phyloP scores from a whole-genome alignment of 2,329 filamentous ascomycete species.

The Penicillium brevicompactum region DNA sequence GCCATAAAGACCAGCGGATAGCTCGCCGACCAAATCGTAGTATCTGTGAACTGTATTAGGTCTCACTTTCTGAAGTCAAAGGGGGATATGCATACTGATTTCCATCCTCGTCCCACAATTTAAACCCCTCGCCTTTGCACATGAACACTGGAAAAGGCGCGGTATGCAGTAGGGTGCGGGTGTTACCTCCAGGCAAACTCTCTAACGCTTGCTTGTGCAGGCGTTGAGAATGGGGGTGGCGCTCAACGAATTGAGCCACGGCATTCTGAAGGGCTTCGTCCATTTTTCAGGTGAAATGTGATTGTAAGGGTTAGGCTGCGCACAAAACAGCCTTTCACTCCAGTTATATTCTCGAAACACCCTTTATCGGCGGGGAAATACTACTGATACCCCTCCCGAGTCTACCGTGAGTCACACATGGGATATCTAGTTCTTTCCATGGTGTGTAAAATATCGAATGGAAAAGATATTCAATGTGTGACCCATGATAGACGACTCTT shows the following conservation, averaged over 20 bases:
- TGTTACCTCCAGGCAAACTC: conserved; percentile 36
- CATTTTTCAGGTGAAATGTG: not conserved
- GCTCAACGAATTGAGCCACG: not conserved
- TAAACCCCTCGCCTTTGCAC: conserved; percentile 8
- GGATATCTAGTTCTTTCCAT: too few relatives aligned
- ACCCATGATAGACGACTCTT: too few relatives aligned
- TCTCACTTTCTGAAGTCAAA: not conserved
- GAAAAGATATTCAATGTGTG: too few relatives aligned
- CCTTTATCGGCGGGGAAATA: too few relatives aligned
- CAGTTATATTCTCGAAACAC: too few relatives aligned
- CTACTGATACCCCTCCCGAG: too few relatives aligned
- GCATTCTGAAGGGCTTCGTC: not conserved
- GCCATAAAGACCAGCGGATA: conserved; percentile 66
- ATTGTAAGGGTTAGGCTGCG: not conserved
- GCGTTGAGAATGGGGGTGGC: conserved; percentile 9
- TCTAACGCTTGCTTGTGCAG: conserved; percentile 22
- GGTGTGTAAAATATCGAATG: too few relatives aligned
- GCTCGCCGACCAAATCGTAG: conserved; percentile 64
- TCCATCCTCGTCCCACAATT: conserved; percentile 18
- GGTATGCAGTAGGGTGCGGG: conserved; percentile 26
- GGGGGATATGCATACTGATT: conserved; percentile 6
- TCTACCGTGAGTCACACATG: too few relatives aligned
- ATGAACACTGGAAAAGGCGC: conserved; percentile 22
- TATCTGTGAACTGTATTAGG: conserved; percentile 38
- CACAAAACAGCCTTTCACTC: too few relatives aligned